These are phyloP conservation scores for Tolypocladium pustulatum DNA, from an alignment of 2,329 filamentous ascomycete species.

Conservation along the genomic window DNA sequence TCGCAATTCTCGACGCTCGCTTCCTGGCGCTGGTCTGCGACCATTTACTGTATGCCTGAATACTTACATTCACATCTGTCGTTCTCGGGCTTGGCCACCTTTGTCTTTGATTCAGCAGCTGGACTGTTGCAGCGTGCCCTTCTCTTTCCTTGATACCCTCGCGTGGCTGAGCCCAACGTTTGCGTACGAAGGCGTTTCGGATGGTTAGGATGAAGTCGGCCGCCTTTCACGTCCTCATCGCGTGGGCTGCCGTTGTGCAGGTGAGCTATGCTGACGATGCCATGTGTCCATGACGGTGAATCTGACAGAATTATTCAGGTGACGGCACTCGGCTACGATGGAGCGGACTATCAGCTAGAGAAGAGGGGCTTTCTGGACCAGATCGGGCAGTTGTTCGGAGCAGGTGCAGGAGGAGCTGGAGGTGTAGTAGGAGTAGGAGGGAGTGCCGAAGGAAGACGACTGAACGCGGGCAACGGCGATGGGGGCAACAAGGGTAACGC, in stretches of 20 bases:
- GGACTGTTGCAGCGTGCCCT: conserved; percentile 1
- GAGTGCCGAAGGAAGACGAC: background rate
- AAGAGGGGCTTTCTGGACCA: conserved; percentile 4
- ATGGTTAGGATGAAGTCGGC: conserved; percentile 9
- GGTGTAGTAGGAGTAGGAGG: background rate
- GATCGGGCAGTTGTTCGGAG: conserved; percentile 5
- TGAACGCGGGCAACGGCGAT: background rate
- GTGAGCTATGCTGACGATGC: conserved; percentile 3
- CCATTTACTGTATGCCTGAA: background rate
- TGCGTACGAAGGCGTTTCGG: background rate
- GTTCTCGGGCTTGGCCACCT: background rate
- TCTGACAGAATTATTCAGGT: conserved; percentile 1
- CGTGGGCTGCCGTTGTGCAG: conserved; percentile 7
- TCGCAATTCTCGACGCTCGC: background rate
- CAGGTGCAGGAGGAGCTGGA: background rate
- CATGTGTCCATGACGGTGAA: background rate
- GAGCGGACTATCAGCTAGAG: conserved; percentile 1
- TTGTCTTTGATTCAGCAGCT: background rate
- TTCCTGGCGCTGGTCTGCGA: background rate
- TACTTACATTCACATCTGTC: background rate
- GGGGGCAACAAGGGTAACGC: background rate
- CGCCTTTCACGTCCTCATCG: conserved; percentile 8
- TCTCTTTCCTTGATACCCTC: background rate
- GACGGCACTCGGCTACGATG: conserved; percentile 1
- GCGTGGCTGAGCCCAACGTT: background rate